phyloP scores from a whole-genome alignment of 306 rosid genomes.

The Geum urbanum region DNA sequence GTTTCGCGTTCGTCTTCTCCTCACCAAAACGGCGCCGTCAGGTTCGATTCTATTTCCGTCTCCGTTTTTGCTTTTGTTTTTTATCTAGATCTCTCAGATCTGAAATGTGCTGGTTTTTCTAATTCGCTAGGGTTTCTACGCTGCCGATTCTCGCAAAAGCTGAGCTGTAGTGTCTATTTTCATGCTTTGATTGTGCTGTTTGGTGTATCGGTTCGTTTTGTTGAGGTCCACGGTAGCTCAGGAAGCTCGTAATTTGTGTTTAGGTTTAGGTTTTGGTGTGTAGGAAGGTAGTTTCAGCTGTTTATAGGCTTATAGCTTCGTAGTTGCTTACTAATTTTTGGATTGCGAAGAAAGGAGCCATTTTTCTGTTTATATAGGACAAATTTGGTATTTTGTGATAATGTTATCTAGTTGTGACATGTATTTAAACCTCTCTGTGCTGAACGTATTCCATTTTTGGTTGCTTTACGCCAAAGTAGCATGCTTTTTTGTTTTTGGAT shows the following conservation, averaged over 20 bases:
- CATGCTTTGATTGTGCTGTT: conserved; percentile 12
- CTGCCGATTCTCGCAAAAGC: conserved; percentile 3
- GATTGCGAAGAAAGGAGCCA: too few species aligned
- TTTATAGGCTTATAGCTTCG: too few species aligned
- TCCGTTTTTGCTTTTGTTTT: background rate
- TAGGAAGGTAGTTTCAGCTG: too few species aligned
- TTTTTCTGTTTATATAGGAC: too few species aligned
- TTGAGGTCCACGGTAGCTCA: too few species aligned
- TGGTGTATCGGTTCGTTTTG: background rate
- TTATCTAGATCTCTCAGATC: conserved; percentile 35
- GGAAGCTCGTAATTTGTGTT: too few species aligned
- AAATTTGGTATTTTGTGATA: too few species aligned
- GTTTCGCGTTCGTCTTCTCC: background rate
- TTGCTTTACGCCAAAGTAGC: background rate
- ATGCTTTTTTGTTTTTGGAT: background rate
- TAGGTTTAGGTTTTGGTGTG: too few species aligned
- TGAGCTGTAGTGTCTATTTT: background rate
- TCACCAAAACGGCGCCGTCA: conserved; percentile 11
- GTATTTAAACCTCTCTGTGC: too few species aligned
- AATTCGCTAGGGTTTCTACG: conserved; percentile 16
- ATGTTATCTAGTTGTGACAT: too few species aligned
- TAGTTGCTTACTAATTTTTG: too few species aligned
- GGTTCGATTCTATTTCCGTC: conserved; percentile 14
- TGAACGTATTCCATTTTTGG: too few species aligned
- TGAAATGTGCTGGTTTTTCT: conserved; percentile 8